Evolutionary conservation across 805 yeast genomes (phyloP).

Genomic region (Alloascoidea hylecoeti): DNA sequence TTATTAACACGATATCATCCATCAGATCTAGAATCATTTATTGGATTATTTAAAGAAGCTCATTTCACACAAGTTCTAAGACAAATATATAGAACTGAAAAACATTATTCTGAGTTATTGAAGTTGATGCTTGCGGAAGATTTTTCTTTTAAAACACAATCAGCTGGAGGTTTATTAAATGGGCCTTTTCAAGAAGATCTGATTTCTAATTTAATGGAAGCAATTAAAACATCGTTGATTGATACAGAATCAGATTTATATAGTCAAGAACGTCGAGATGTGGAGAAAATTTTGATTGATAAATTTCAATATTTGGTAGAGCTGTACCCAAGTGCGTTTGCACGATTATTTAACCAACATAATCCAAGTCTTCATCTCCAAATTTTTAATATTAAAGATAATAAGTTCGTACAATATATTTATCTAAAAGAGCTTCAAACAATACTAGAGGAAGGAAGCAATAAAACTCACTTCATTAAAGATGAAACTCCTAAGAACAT

Average conservation of each 20-base stretch:
- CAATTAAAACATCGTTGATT: conserved; percentile 6
- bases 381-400: conserved; percentile 13
- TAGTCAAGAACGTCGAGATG: conserved; percentile 7
- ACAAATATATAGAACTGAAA: conserved; percentile 38
- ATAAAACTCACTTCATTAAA: too few species aligned
- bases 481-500: too few species aligned
- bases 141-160: conserved; percentile 1
- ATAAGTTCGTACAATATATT: background rate
- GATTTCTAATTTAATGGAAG: conserved; percentile 3
- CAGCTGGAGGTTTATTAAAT: conserved; percentile 4
- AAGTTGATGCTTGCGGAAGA: conserved; percentile 31
- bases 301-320: conserved; percentile 15
- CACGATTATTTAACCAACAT: conserved; percentile 20
- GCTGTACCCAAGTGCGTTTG: conserved; percentile 21
- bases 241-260: background rate
- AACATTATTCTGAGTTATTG: conserved; percentile 35
- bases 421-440: background rate
- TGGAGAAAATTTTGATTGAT: conserved; percentile 14
- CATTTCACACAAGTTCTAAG: conserved; percentile 46
- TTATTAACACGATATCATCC: conserved; percentile 57
- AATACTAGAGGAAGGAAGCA: background rate
- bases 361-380: conserved; percentile 25
- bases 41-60: conserved; percentile 36
- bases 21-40: conserved; percentile 29
- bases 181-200: conserved; percentile 2